phyloP scores from a whole-genome alignment of 2,329 filamentous ascomycete genomes.

The Botrytis squamosa region DNA sequence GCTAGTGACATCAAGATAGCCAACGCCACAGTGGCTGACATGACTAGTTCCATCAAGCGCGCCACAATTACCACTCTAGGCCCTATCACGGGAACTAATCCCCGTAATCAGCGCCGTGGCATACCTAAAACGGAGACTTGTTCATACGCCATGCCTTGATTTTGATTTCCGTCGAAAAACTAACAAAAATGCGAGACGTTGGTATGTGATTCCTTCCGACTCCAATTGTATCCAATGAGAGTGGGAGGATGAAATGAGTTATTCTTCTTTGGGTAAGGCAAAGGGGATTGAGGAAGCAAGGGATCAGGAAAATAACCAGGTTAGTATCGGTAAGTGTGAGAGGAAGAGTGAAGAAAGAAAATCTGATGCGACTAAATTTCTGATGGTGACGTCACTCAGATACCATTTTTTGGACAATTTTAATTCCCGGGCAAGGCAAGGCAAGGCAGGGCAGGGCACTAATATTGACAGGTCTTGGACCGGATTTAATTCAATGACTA shows the following conservation, averaged over 20 bases:
- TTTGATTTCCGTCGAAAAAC: neutral
- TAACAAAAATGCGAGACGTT: neutral
- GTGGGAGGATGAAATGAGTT: neutral
- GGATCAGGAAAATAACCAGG: neutral
- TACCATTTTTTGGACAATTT: neutral
- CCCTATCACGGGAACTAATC: neutral
- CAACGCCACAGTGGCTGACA: constrained; percentile 3
- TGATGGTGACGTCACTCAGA: constrained; percentile 4
- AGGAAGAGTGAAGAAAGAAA: neutral
- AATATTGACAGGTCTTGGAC: neutral
- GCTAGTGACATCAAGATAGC: neutral
- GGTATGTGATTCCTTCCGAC: neutral
- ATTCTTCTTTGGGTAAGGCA: neutral
- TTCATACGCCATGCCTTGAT: constrained; percentile 5
- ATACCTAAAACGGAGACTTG: constrained; percentile 10
- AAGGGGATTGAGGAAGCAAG: neutral
- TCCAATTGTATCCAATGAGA: neutral
- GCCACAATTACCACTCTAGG: constrained; percentile 1
- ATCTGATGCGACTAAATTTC: neutral
- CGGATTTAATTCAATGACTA: neutral
- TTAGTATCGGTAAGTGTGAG: neutral
- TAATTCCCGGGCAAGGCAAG: neutral
- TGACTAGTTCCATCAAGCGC: neutral
- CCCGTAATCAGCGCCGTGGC: neutral
- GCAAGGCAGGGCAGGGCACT: neutral